Conservation (phyloP, 108 stramenopile species). For the Cyclostephanos invisitatus region DNA sequence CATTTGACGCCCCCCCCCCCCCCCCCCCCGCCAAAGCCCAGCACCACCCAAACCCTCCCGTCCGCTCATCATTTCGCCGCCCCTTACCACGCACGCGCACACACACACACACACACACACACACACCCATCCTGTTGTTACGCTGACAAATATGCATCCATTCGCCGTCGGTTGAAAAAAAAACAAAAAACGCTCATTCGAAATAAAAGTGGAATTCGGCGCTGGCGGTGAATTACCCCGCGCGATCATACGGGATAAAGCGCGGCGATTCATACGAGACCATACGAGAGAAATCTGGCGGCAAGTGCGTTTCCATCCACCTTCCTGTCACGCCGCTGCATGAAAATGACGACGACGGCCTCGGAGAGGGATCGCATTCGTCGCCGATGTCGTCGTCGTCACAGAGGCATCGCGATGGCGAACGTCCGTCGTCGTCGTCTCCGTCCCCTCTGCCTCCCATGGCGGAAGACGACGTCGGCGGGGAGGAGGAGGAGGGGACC, state of each 20-base stretch:
- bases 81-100: too few relatives aligned
- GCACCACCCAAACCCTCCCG: too few relatives aligned
- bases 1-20: background rate
- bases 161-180: background rate
- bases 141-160: background rate
- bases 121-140: too few relatives aligned
- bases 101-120: too few relatives aligned
- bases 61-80: too few relatives aligned
- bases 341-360: constrained; percentile 9
- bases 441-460: background rate
- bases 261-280: constrained; percentile 76
- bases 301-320: constrained; percentile 55
- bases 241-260: constrained; percentile 65
- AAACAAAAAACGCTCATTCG: too few relatives aligned
- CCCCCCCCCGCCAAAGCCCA: too few relatives aligned
- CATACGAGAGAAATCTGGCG: constrained; percentile 48
- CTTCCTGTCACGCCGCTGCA: constrained; percentile 48
- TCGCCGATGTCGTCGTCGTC: background rate
- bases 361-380: too few relatives aligned
- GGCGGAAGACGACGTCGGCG: background rate
- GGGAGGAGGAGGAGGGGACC: constrained; percentile 15
- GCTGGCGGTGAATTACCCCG: constrained; percentile 86
- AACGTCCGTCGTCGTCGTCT: background rate
- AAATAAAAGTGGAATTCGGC: constrained; percentile 67
- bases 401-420: too few relatives aligned